Conservation (phyloP, 1,139 yeast genomes). For the Debaryomycetaceae sp. region DNA sequence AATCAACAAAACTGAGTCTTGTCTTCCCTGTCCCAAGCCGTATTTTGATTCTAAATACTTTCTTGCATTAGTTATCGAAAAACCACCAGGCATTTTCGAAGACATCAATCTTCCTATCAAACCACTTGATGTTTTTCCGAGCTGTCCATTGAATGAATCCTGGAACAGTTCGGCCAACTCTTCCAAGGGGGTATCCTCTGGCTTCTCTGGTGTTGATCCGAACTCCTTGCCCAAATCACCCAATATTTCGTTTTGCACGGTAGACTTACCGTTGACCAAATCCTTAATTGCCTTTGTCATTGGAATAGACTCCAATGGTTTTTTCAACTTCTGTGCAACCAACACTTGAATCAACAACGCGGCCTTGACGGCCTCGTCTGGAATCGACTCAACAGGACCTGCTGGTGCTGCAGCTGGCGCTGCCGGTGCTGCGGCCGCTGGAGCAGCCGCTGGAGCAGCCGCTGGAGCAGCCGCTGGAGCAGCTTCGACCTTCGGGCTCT, state of each 20-base stretch:
- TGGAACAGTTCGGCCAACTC: constrained; percentile 96
- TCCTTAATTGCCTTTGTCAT: constrained; percentile 93
- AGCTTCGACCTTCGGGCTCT: constrained; percentile 5
- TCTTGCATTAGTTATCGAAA: constrained; percentile 86
- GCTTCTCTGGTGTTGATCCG: constrained; percentile 96
- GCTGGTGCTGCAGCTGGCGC: constrained; percentile 59
- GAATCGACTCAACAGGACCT: constrained; percentile 76
- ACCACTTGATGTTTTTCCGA: constrained; percentile 91
- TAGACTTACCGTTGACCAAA: constrained; percentile 96
- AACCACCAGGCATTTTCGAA: constrained; percentile 99
- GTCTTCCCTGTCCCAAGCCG: constrained; percentile 93
- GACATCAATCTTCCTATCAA: constrained; percentile 88
- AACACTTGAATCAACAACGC: constrained; percentile 77
- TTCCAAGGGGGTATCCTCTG: constrained; percentile 94
- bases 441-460: constrained; percentile 46
- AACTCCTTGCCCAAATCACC: constrained; percentile 98
- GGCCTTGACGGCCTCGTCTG: constrained; percentile 90
- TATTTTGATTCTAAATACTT: constrained; percentile 85
- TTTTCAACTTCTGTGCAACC: constrained; percentile 94
- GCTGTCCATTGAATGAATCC: constrained; percentile 78
- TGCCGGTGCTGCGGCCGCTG: constrained; percentile 58
- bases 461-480: constrained; percentile 42
- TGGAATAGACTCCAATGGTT: constrained; percentile 80
- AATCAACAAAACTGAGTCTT: constrained; percentile 78
- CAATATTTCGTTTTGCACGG: constrained; percentile 94